Evolutionary conservation across 1,139 yeast species (phyloP).

Genomic region (Yamadazyma spencermartinsiae): DNA sequence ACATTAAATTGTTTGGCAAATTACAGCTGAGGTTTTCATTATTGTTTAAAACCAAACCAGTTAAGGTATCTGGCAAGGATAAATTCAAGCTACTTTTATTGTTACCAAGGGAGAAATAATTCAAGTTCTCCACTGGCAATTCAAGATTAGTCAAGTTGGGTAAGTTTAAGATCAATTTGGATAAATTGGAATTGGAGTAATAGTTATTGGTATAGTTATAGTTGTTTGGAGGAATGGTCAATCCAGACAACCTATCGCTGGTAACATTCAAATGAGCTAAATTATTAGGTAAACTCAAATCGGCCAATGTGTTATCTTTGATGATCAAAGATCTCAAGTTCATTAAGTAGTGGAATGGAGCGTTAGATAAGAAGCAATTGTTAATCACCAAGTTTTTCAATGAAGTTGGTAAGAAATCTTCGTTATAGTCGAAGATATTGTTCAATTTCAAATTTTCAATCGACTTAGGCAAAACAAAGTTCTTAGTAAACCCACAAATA

Average conservation of each 20-base stretch:
- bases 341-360: slow-evolving; percentile 3
- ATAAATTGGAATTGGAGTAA: slow-evolving; percentile 1
- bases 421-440: slow-evolving; percentile 6
- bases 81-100: background rate
- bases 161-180: background rate
- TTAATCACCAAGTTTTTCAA: slow-evolving; percentile 1
- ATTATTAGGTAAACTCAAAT: slow-evolving; percentile 1
- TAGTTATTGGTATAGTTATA: slow-evolving; percentile 1
- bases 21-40: slow-evolving; percentile 1
- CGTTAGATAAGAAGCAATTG: slow-evolving; percentile 1
- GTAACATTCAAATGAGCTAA: slow-evolving; percentile 1
- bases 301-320: slow-evolving; percentile 1
- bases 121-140: slow-evolving; percentile 2
- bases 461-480: slow-evolving; percentile 5
- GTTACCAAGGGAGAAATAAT: slow-evolving; percentile 2
- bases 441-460: slow-evolving; percentile 5
- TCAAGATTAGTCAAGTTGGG: background rate
- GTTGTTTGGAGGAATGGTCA: slow-evolving; percentile 3
- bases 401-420: slow-evolving; percentile 2
- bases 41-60: background rate
- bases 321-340: background rate
- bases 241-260: slow-evolving; percentile 1
- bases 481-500: slow-evolving; percentile 5
- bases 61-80: slow-evolving; percentile 1
- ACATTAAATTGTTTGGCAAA: background rate